These are phyloP conservation scores for Didymella segeticola DNA, from an alignment of 2,329 filamentous ascomycete genomes.

Conservation along the genomic window DNA sequence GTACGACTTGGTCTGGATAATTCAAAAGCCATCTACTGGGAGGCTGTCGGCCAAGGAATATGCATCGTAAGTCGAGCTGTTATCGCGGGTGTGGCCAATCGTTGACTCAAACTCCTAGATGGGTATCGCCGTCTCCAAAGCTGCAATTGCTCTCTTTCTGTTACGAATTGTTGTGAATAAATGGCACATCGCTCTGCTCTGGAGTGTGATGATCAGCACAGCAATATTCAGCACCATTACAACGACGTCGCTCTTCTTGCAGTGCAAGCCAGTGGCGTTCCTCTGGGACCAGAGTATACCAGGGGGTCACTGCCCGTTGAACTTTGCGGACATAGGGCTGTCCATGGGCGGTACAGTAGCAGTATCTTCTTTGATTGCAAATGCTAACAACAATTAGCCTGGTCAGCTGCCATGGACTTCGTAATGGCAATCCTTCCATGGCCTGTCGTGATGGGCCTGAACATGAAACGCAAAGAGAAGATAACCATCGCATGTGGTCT, in stretches of 20 bases:
- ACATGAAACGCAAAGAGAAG: slow-evolving; percentile 47
- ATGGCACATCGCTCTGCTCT: slow-evolving; percentile 41
- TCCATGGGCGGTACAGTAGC: slow-evolving; percentile 33
- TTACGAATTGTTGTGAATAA: slow-evolving; percentile 37
- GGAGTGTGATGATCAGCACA: slow-evolving; percentile 39
- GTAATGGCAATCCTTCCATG: slow-evolving; percentile 46
- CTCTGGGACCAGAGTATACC: slow-evolving; percentile 37
- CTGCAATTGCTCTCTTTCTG: slow-evolving; percentile 40
- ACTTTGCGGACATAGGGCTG: slow-evolving; percentile 37
- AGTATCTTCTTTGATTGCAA: background rate
- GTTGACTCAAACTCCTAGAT: slow-evolving; percentile 15
- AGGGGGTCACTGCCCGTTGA: slow-evolving; percentile 36
- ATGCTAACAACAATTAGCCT: slow-evolving; percentile 26
- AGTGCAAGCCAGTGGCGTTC: slow-evolving; percentile 35
- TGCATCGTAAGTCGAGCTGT: slow-evolving; percentile 23
- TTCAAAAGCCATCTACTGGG: slow-evolving; percentile 42
- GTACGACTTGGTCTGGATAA: slow-evolving; percentile 27
- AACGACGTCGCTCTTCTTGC: slow-evolving; percentile 35
- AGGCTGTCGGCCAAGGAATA: slow-evolving; percentile 40
- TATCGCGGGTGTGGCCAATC: too few species aligned
- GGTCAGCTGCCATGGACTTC: slow-evolving; percentile 46
- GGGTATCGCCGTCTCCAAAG: slow-evolving; percentile 41
- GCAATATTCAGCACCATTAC: slow-evolving; percentile 36
- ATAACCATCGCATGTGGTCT: slow-evolving; percentile 41
- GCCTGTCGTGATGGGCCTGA: slow-evolving; percentile 41